These are phyloP conservation scores for Claviceps fusiformis DNA, from an alignment of 2,329 filamentous ascomycete species.

Conservation along the genomic window DNA sequence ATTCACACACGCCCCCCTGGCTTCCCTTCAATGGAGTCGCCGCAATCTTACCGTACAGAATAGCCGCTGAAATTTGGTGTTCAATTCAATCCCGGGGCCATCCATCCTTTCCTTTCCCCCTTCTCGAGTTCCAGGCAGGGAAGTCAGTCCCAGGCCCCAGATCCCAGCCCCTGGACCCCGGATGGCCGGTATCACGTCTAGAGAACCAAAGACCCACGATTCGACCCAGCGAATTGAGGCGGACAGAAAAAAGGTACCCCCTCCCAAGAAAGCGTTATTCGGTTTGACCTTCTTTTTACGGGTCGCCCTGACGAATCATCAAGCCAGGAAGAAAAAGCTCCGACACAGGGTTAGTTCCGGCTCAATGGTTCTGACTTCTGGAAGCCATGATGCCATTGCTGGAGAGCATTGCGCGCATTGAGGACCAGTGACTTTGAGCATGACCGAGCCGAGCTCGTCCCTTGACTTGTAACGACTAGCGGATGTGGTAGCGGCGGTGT, in stretches of 20 bases:
- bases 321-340: neutral
- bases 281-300: neutral
- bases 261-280: neutral
- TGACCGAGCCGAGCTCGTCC: neutral
- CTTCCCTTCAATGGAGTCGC: neutral
- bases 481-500: neutral
- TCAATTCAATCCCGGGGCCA: constrained; percentile 1
- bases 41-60: constrained; percentile 3
- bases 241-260: neutral
- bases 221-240: neutral
- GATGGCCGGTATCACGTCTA: neutral
- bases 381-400: neutral
- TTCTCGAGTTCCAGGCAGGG: neutral
- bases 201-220: neutral
- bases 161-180: neutral
- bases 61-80: constrained; percentile 1
- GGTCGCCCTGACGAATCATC: neutral
- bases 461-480: neutral
- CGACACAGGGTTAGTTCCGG: neutral
- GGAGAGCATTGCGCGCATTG: neutral
- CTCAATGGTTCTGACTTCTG: neutral
- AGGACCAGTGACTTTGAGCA: neutral
- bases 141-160: neutral
- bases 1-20: neutral
- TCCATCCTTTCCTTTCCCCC: no score